These are phyloP conservation scores for Wickerhamomyces queroliae DNA, from an alignment of 805 yeast species.

Conservation along the genomic window DNA sequence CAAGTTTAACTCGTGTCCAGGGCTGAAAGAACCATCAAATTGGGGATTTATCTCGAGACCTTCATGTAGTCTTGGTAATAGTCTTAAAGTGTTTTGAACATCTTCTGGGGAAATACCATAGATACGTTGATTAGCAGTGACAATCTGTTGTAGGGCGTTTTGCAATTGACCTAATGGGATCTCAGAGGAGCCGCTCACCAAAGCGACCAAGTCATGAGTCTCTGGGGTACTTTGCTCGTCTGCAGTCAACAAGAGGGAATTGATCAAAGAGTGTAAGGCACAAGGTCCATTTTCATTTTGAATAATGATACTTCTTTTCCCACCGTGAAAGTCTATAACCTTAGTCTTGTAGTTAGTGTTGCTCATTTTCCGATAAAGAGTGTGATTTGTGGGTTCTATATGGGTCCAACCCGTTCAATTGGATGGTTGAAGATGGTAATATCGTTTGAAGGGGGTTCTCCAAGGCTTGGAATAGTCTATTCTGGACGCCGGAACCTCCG, in stretches of 20 bases:
- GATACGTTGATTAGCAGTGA: constrained; percentile 26
- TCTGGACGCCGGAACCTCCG: too few relatives aligned
- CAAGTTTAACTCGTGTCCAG: constrained; percentile 46
- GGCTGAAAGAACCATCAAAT: constrained; percentile 55
- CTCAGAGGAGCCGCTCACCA: constrained; percentile 24
- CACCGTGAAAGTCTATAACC: constrained; percentile 14
- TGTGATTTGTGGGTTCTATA: too few relatives aligned
- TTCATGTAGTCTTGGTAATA: constrained; percentile 57
- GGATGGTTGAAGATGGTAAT: too few relatives aligned
- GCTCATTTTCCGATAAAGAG: too few relatives aligned
- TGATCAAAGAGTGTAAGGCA: constrained; percentile 73
- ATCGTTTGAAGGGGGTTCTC: too few relatives aligned
- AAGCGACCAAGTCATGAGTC: constrained; percentile 22
- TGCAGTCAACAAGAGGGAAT: constrained; percentile 55
- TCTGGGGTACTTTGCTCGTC: constrained; percentile 18
- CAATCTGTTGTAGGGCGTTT: constrained; percentile 43
- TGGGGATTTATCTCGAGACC: constrained; percentile 73
- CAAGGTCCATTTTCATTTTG: constrained; percentile 89
- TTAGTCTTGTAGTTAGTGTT: constrained; percentile 10
- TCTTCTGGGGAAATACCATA: constrained; percentile 26
- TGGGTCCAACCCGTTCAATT: too few relatives aligned
- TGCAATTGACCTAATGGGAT: constrained; percentile 38
- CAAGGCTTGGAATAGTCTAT: too few relatives aligned
- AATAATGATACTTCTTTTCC: constrained; percentile 45
- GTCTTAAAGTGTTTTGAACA: constrained; percentile 38